phyloP scores from a whole-genome alignment of 768 basidiomycete genomes.

The Auriscalpium orientale region DNA sequence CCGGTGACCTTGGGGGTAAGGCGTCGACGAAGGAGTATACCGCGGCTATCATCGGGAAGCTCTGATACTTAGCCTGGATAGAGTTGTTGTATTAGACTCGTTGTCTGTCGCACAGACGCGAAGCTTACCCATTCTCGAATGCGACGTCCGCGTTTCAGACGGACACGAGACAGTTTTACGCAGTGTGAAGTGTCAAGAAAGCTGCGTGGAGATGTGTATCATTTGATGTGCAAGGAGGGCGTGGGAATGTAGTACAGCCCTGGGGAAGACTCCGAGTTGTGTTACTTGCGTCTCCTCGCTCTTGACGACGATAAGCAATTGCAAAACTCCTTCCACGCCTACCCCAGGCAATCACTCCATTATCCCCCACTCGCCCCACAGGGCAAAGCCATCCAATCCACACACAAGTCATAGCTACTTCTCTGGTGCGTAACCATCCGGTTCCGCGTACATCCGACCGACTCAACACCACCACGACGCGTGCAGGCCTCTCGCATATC shows the following conservation, averaged over 20 bases:
- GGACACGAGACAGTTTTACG: not conserved
- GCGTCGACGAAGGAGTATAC: slow-evolving; percentile 88
- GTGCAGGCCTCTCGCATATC: slow-evolving; percentile 2
- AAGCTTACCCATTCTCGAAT: not conserved
- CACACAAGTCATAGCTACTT: slow-evolving; percentile 31
- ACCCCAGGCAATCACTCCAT: slow-evolving; percentile 48
- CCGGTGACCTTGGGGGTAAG: slow-evolving; percentile 93
- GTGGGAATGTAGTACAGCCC: not conserved
- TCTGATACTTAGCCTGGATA: not conserved
- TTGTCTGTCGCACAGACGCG: too few species aligned
- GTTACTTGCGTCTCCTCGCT: slow-evolving; percentile 14
- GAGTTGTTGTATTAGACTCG: not conserved
- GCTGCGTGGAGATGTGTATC: too few species aligned
- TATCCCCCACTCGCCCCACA: slow-evolving; percentile 78
- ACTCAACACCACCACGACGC: not conserved
- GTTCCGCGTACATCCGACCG: not conserved
- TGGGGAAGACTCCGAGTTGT: slow-evolving; percentile 7
- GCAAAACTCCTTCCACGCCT: slow-evolving; percentile 39
- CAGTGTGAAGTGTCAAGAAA: too few species aligned
- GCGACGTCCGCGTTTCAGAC: not conserved
- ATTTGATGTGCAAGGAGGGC: too few species aligned
- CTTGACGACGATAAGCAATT: slow-evolving; percentile 34
- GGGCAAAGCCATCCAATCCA: slow-evolving; percentile 67
- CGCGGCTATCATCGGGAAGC: slow-evolving; percentile 60
- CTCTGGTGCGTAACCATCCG: slow-evolving; percentile 31